Evolutionary conservation across 2,329 filamentous ascomycete genomes (phyloP).

Genomic region (Nigrospora osmanthi): DNA sequence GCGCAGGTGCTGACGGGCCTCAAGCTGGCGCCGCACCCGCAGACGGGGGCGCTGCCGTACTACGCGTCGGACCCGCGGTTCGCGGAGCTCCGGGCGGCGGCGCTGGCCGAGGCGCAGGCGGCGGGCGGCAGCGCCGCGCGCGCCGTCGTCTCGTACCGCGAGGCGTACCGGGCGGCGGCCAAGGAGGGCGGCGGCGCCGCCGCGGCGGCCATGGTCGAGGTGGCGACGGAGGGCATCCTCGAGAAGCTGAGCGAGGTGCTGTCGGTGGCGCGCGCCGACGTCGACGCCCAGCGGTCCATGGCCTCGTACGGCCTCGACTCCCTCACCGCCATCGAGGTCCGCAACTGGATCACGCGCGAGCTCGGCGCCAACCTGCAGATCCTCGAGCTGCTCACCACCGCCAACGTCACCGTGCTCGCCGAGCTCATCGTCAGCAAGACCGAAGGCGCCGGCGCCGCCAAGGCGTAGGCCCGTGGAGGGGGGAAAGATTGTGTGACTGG

Average conservation of each 20-base stretch:
- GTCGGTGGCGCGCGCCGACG: constrained; percentile 9
- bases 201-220: constrained; percentile 14
- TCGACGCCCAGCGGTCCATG: constrained; percentile 11
- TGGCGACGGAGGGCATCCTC: constrained; percentile 17
- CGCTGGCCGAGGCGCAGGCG: constrained; percentile 22
- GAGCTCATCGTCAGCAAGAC: too few species aligned
- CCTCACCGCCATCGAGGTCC: background rate
- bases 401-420: too few species aligned
- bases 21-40: constrained; percentile 17
- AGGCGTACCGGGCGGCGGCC: constrained; percentile 17
- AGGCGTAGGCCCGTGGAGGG: too few species aligned
- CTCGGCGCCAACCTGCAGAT: background rate
- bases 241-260: constrained; percentile 18
- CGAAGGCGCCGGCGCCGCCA: too few species aligned
- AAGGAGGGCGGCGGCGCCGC: constrained; percentile 1
- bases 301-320: constrained; percentile 1
- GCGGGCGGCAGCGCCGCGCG: constrained; percentile 14
- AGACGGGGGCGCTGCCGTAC: constrained; percentile 32
- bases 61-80: constrained; percentile 49
- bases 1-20: constrained; percentile 19
- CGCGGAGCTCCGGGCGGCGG: constrained; percentile 33
- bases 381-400: too few species aligned
- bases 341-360: constrained; percentile 1
- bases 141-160: constrained; percentile 13
- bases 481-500: too few species aligned